A percentile compares a stretch with the other conserved stretches of the same genome.
These are phyloP conservation scores for Amanita phalloides DNA, from an alignment of 768 basidiomycete species.

Conservation along the genomic window DNA sequence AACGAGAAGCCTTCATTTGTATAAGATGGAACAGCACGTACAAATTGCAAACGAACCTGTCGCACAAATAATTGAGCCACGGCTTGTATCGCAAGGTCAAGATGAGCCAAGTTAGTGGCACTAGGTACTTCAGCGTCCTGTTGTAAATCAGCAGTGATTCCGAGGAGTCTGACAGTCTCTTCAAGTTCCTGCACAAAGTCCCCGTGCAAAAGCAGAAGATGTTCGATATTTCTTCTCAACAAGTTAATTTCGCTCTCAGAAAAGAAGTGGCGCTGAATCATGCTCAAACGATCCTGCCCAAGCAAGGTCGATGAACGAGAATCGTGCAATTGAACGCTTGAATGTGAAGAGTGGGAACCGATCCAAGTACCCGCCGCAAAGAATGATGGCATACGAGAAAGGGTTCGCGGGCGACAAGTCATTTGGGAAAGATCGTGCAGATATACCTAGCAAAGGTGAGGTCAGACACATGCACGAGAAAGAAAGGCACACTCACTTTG, in stretches of 20 bases:
- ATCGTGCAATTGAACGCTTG: constrained; percentile 14
- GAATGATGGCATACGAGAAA: constrained; percentile 28
- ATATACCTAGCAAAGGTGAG: constrained; percentile 39
- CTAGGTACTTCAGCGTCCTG: constrained; percentile 9
- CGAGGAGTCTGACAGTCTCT: constrained; percentile 37
- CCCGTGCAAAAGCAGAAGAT: constrained; percentile 62
- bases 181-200: constrained; percentile 48
- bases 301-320: constrained; percentile 15
- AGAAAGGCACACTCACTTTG: constrained; percentile 33
- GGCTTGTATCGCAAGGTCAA: constrained; percentile 34
- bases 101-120: constrained; percentile 16
- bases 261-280: constrained; percentile 38
- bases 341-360: constrained; percentile 26
- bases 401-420: constrained; percentile 26
- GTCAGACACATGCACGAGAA: constrained; percentile 1
- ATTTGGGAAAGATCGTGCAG: constrained; percentile 46
- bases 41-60: constrained; percentile 29
- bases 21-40: constrained; percentile 1
- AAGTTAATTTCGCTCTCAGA: constrained; percentile 45
- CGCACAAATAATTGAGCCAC: constrained; percentile 49
- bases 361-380: constrained; percentile 35
- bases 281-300: constrained; percentile 21
- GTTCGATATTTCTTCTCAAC: constrained; percentile 57
- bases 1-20: constrained; percentile 51
- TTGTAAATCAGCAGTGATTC: constrained; percentile 28